phyloP scores from a whole-genome alignment of 306 rosid species.

The apple (Malus domestica) region DNA sequence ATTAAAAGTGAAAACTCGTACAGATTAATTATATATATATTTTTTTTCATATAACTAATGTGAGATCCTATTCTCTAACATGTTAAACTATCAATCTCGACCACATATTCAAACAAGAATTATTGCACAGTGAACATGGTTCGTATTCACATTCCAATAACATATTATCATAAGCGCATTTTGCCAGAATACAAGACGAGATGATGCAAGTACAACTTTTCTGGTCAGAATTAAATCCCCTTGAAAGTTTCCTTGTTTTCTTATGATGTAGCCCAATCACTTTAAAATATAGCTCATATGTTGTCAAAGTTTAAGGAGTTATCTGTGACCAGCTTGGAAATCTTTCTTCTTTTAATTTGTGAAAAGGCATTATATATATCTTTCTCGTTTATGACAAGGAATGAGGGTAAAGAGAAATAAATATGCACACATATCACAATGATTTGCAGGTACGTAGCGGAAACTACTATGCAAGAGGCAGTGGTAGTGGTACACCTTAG shows the following conservation, averaged over 20 bases:
- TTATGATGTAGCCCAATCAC: background rate
- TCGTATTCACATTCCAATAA: background rate
- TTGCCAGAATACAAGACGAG: background rate
- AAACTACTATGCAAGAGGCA: background rate
- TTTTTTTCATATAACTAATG: too few species aligned
- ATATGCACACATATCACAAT: conserved; percentile 2
- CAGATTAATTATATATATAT: too few species aligned
- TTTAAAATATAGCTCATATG: background rate
- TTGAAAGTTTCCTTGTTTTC: background rate
- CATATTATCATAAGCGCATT: background rate
- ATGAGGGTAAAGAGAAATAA: background rate
- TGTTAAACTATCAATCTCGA: background rate
- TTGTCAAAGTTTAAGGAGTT: background rate
- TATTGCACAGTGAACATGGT: background rate
- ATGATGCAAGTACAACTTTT: background rate
- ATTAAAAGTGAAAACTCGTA: too few species aligned
- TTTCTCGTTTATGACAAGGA: background rate
- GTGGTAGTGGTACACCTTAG: background rate
- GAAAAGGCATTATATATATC: background rate
- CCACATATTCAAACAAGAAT: background rate
- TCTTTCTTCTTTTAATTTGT: background rate
- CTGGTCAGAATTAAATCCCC: background rate
- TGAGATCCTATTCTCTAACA: too few species aligned
- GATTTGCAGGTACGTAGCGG: background rate
- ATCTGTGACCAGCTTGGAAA: background rate